Evolutionary conservation across 1,139 yeast species (phyloP).

Genomic region (Candida sanyaensis): DNA sequence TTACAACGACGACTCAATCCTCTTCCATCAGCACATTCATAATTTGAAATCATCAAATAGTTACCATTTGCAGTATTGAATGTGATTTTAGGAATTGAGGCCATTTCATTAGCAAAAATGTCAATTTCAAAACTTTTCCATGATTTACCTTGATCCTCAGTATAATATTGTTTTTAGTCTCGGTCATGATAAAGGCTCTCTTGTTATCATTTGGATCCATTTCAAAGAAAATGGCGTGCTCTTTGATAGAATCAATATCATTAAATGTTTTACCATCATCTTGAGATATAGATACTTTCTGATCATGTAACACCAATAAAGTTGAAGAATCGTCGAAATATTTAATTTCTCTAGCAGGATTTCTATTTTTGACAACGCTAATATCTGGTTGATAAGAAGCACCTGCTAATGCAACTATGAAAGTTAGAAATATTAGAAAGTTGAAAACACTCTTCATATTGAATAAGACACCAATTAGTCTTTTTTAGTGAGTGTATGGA

Average conservation of each 20-base stretch:
- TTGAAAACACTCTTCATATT: constrained; percentile 2
- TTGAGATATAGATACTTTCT: constrained; percentile 41
- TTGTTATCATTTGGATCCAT: constrained; percentile 47
- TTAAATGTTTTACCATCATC: constrained; percentile 64
- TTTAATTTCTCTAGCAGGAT: constrained; percentile 20
- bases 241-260: constrained; percentile 29
- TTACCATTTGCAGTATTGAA: constrained; percentile 47
- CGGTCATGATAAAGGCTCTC: constrained; percentile 56
- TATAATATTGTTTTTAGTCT: constrained; percentile 44
- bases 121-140: constrained; percentile 51
- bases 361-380: constrained; percentile 13
- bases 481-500: not conserved
- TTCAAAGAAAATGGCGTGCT: constrained; percentile 28
- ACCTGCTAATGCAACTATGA: constrained; percentile 1
- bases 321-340: constrained; percentile 62
- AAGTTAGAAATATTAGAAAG: constrained; percentile 2
- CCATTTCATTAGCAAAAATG: constrained; percentile 11
- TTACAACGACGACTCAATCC: constrained; percentile 30
- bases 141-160: constrained; percentile 57
- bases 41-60: constrained; percentile 38
- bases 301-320: constrained; percentile 40
- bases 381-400: constrained; percentile 20
- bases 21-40: constrained; percentile 33
- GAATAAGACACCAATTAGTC: not conserved
- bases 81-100: constrained; percentile 21